phyloP scores from a whole-genome alignment of 805 yeast genomes.

The Saccharomycopsis malanga region DNA sequence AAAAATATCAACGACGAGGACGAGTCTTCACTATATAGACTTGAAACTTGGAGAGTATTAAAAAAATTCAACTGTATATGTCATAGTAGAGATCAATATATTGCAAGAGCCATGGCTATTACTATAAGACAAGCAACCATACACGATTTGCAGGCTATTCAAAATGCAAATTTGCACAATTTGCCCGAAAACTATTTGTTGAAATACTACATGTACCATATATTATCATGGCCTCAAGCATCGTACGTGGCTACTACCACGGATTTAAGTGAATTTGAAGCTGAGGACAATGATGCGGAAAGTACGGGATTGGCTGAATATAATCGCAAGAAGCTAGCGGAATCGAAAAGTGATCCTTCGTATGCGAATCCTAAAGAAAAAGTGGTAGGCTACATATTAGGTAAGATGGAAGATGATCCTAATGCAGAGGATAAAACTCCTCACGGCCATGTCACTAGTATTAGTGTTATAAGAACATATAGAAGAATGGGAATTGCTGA shows the following conservation, averaged over 20 bases:
- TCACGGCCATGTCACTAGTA: constrained; percentile 90
- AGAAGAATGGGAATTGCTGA: constrained; percentile 94
- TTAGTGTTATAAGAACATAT: constrained; percentile 92
- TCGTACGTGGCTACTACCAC: constrained; percentile 90
- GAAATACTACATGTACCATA: constrained; percentile 90
- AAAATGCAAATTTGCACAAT: constrained; percentile 85
- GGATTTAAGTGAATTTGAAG: constrained; percentile 35
- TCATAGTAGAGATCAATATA: no score
- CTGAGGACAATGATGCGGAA: constrained; percentile 23
- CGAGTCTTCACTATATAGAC: no score
- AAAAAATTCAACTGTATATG: no score
- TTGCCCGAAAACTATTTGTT: constrained; percentile 91
- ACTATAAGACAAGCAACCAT: constrained; percentile 85
- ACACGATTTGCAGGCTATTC: constrained; percentile 88
- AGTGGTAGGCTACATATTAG: constrained; percentile 91
- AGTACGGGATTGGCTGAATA: constrained; percentile 24
- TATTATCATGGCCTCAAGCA: constrained; percentile 95
- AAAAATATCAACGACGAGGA: no score
- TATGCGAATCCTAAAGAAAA: constrained; percentile 60
- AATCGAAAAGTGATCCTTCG: constrained; percentile 50
- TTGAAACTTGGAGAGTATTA: no score
- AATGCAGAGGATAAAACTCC: constrained; percentile 64
- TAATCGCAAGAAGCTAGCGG: constrained; percentile 7
- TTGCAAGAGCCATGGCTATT: no score
- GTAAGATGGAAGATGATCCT: constrained; percentile 95